These are phyloP conservation scores for Pythium aquatile DNA, from an alignment of 352 stramenopile species.

Conservation along the genomic window DNA sequence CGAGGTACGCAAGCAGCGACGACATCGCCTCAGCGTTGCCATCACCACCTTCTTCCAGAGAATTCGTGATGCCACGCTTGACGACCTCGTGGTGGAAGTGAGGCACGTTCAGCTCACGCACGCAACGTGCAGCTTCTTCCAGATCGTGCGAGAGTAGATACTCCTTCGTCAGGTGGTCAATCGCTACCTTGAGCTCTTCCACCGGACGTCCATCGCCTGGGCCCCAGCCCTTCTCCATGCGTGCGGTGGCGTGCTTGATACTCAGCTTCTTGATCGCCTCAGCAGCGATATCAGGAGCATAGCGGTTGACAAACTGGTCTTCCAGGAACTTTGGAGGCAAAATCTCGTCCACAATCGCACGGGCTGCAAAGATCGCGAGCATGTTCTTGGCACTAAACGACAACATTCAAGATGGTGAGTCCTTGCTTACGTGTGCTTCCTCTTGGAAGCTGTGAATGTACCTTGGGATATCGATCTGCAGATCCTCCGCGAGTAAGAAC, in stretches of 20 bases:
- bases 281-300: constrained; percentile 94
- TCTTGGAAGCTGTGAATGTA: constrained; percentile 15
- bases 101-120: constrained; percentile 92
- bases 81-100: constrained; percentile 98
- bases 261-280: constrained; percentile 96
- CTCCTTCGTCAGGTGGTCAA: constrained; percentile 96
- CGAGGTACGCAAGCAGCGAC: constrained; percentile 43
- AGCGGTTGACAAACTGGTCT: constrained; percentile 93
- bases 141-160: constrained; percentile 94
- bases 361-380: constrained; percentile 96
- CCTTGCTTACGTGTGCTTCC: not conserved
- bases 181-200: constrained; percentile 92
- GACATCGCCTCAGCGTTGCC: constrained; percentile 36
- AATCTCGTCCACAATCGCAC: constrained; percentile 98
- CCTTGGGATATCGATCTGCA: constrained; percentile 95
- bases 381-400: constrained; percentile 75
- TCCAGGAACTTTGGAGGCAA: constrained; percentile 97
- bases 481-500: constrained; percentile 94
- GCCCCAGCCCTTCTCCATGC: constrained; percentile 97
- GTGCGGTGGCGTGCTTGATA: constrained; percentile 94
- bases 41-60: constrained; percentile 42
- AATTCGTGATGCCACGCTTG: constrained; percentile 68
- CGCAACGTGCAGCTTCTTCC: constrained; percentile 92
- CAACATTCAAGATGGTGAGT: not conserved
- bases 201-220: constrained; percentile 91